phyloP scores from a whole-genome alignment of 768 basidiomycete species.

The Boletus fagicola region DNA sequence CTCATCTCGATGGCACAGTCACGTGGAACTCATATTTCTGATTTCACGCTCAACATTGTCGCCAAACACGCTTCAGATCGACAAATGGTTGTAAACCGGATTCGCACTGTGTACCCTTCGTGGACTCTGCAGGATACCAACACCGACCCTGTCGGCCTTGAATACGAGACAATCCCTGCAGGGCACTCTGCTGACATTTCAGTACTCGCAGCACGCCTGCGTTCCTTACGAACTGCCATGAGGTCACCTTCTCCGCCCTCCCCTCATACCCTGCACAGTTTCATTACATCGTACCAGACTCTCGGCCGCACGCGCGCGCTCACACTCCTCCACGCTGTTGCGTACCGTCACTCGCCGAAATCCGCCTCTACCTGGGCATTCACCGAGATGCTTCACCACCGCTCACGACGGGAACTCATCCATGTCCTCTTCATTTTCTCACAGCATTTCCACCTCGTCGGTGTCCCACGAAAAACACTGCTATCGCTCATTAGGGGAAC shows the following conservation, averaged over 20 bases:
- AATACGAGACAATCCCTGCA: not conserved
- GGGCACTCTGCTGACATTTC: constrained; percentile 5
- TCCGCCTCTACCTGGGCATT: constrained; percentile 28
- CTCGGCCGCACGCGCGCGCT: constrained; percentile 21
- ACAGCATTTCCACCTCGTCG: constrained; percentile 50
- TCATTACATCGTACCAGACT: constrained; percentile 23
- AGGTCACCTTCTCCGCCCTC: constrained; percentile 23
- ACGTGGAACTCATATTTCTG: constrained; percentile 32
- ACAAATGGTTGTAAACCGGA: constrained; percentile 6
- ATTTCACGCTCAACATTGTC: constrained; percentile 36
- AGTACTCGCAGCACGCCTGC: constrained; percentile 20
- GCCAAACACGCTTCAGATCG: constrained; percentile 26
- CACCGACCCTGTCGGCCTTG: not conserved
- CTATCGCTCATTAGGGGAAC: constrained; percentile 14
- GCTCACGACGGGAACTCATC: constrained; percentile 14
- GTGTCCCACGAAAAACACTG: constrained; percentile 44
- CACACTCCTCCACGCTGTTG: constrained; percentile 19
- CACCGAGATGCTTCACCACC: constrained; percentile 32
- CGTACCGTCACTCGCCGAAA: constrained; percentile 25
- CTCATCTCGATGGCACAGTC: constrained; percentile 40
- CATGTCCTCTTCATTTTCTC: constrained; percentile 43
- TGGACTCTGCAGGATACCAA: constrained; percentile 3
- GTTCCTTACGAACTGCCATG: constrained; percentile 26
- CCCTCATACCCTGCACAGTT: constrained; percentile 16
- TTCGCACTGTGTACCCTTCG: constrained; percentile 12